A percentile compares a stretch with the other conserved stretches of the same genome.
phyloP scores from a whole-genome alignment of 257 asterid genomes.

The Gentiana dahurica region DNA sequence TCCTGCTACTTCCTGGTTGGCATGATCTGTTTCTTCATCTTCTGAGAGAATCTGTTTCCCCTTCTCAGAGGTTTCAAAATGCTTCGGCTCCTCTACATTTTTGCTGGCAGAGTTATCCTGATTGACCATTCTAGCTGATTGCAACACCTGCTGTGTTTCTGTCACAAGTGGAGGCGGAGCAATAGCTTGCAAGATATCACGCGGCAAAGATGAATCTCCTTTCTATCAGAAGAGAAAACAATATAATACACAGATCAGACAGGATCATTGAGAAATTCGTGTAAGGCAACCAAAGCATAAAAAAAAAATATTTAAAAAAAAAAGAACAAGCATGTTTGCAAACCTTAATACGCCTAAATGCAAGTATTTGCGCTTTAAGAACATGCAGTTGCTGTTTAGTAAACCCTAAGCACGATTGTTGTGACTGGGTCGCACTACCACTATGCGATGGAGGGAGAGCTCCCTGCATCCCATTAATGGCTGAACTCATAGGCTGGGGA shows the following conservation, averaged over 20 bases:
- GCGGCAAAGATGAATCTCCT: constrained; percentile 88
- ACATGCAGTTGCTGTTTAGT: constrained; percentile 92
- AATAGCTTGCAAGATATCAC: constrained; percentile 84
- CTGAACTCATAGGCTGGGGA: constrained; percentile 48
- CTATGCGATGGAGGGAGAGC: constrained; percentile 49
- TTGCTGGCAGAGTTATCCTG: constrained; percentile 50
- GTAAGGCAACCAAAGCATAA: constrained; percentile 2
- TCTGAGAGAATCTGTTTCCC: constrained; percentile 33
- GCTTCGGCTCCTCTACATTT: constrained; percentile 38
- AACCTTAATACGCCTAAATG: constrained; percentile 97
- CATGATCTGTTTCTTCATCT: constrained; percentile 26
- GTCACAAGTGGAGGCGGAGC: constrained; percentile 75
- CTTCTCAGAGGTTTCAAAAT: constrained; percentile 46
- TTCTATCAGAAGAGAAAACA: constrained; percentile 45
- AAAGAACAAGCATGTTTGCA: constrained; percentile 17
- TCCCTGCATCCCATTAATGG: constrained; percentile 53
- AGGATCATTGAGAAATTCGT: constrained; percentile 9
- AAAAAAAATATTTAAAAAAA: not conserved
- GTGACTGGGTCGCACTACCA: constrained; percentile 31
- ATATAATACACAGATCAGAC: constrained; percentile 9
- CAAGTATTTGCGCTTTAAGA: constrained; percentile 97
- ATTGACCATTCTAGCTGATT: constrained; percentile 35
- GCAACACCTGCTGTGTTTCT: constrained; percentile 41
- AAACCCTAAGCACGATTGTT: constrained; percentile 52
- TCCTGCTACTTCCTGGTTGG: constrained; percentile 45